Evolutionary conservation across 495 filamentous ascomycete species (phyloP), one percentile per base, ranked within the genome.

Genomic region (Wilcoxina mikolae): DNA sequence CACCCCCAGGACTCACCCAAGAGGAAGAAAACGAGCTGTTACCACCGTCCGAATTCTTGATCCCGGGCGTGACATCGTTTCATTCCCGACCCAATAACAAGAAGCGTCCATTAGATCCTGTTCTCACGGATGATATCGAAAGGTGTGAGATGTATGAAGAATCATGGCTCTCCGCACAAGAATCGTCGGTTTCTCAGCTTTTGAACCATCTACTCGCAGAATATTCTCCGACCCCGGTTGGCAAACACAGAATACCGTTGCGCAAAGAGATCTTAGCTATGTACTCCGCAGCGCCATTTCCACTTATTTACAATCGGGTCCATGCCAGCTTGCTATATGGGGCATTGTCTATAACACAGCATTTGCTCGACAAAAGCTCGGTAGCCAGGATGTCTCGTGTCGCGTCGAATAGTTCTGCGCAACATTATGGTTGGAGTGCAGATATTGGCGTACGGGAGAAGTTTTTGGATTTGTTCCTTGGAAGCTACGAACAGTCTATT

Each of bases 271-370:
- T 82, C 22, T 67, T 83, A 2, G 55, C 58, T 1, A 53, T 78
- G n/a, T 83, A 83, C 57, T 77, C 81, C n/a, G 68, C 68, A 12
- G 62, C 73, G 0, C 56, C 65, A 1, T 74, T 81, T 24, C 68
- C 73, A 7, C 59, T 74, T 2, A 68, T 82, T n/a, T 70, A 80
- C 62, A 74, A 75, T 57, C 71, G 79, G 2, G 56, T 83, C 22
- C 76, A 82, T 55, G 77, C 79, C 24, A 83, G 80, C 3, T 58
- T 84, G n/a, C 61, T 75, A 9, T 83, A 72, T 56, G 81, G 81
- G 9, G 71, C 75, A n/a, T 60, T 84, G 31, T 74, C 72, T 47
- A 69, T 77, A 7, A 74, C 79, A 12, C 78, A 74, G 56, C 71
- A 78, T 28, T 54, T 72, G 0, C 58, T 79, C 5, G 54, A 67